Evolutionary conservation across 441 rosid species (phyloP).

Genomic region (Syzygium syzygioides): DNA sequence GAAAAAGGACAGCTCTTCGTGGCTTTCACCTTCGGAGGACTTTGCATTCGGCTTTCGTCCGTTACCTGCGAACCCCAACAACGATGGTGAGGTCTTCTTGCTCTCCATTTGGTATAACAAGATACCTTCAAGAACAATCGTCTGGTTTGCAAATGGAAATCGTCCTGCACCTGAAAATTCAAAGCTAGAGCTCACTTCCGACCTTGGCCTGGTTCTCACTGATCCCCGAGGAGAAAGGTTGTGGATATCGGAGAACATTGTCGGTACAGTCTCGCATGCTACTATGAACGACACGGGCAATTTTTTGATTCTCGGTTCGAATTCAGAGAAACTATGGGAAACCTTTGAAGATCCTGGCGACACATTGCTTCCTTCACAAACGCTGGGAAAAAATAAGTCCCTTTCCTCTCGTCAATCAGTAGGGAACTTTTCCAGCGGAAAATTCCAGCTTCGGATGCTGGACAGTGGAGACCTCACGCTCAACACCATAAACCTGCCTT

Average conservation of each 20-base stretch:
- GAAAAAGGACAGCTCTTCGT: neutral
- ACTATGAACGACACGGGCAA: neutral
- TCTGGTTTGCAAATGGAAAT: slow-evolving; percentile 25
- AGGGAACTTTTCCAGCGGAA: slow-evolving; percentile 22
- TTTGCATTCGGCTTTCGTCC: slow-evolving; percentile 27
- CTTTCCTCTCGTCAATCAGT: slow-evolving; percentile 11
- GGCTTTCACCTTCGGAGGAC: slow-evolving; percentile 25
- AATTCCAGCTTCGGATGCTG: slow-evolving; percentile 21
- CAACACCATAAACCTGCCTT: slow-evolving; percentile 24
- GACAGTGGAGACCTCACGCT: slow-evolving; percentile 16
- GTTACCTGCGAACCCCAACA: neutral
- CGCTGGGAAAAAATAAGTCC: slow-evolving; percentile 1
- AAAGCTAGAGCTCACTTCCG: slow-evolving; percentile 1
- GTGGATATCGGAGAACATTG: slow-evolving; percentile 7
- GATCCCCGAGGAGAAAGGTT: slow-evolving; percentile 2
- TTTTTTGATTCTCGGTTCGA: neutral
- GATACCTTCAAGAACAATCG: slow-evolving; percentile 18
- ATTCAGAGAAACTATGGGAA: slow-evolving; percentile 27
- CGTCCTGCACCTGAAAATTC: slow-evolving; percentile 6
- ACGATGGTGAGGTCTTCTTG: neutral
- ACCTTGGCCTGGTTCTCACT: slow-evolving; percentile 14
- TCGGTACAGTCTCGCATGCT: neutral
- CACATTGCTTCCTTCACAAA: slow-evolving; percentile 38
- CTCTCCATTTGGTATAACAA: slow-evolving; percentile 27
- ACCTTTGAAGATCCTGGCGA: slow-evolving; percentile 37